Conservation (phyloP, 148 eudicot species). For the Pouteria glomerata region DNA sequence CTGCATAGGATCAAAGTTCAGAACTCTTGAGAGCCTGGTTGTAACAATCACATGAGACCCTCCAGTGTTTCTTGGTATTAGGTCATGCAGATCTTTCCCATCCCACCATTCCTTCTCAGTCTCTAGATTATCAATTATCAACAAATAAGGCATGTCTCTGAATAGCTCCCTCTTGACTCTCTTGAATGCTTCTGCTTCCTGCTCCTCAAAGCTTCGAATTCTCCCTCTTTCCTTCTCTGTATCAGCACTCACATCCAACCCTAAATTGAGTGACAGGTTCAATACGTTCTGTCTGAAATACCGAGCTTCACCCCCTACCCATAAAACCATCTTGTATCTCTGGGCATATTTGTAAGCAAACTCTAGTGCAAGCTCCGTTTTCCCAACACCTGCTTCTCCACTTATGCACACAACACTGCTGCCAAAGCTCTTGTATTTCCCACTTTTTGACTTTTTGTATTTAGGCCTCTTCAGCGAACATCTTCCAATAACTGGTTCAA, state of each 20-base stretch:
- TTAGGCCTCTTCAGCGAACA: constrained; percentile 53
- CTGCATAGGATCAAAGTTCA: constrained; percentile 58
- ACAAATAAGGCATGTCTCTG: constrained; percentile 70
- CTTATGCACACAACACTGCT: constrained; percentile 61
- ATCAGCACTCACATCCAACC: constrained; percentile 75
- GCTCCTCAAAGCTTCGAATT: constrained; percentile 78
- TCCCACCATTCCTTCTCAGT: constrained; percentile 92
- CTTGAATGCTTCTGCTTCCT: constrained; percentile 81
- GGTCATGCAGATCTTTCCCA: constrained; percentile 73
- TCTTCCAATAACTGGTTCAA: constrained; percentile 46
- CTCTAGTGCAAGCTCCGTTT: constrained; percentile 81
- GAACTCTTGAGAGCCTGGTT: constrained; percentile 60
- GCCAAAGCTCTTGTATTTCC: constrained; percentile 44
- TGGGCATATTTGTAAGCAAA: constrained; percentile 62
- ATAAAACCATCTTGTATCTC: constrained; percentile 78
- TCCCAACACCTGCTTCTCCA: constrained; percentile 71
- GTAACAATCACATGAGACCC: constrained; percentile 82
- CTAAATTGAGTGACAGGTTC: constrained; percentile 51
- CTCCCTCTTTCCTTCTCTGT: constrained; percentile 84
- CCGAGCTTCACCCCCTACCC: constrained; percentile 83
- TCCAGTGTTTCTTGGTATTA: constrained; percentile 77
- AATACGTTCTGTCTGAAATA: constrained; percentile 71
- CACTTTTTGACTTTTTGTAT: constrained; percentile 72
- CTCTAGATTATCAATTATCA: constrained; percentile 75
- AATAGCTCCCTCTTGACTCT: constrained; percentile 75